These are phyloP conservation scores for Halenospora varia DNA, from an alignment of 495 filamentous ascomycete genomes.

Conservation along the genomic window DNA sequence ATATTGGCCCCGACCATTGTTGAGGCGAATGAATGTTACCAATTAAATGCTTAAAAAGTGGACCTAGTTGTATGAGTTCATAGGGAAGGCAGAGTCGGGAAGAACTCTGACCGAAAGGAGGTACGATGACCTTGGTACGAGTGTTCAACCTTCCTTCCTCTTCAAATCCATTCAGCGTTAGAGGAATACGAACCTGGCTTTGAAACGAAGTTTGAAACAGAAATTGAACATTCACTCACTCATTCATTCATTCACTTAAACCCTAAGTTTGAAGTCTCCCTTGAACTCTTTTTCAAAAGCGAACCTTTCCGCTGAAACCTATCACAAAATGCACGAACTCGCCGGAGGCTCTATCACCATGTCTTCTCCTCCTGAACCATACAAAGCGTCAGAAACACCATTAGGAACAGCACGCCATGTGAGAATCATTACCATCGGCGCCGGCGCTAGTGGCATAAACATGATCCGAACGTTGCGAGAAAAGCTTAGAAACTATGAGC, in stretches of 20 bases:
- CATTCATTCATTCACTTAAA: not conserved
- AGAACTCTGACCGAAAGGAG: not conserved
- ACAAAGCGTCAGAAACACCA: constrained; percentile 4
- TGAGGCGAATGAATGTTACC: not conserved
- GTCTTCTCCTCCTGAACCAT: not conserved
- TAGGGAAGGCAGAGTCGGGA: not conserved
- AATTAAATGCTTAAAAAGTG: not conserved
- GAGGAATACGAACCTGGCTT: not conserved
- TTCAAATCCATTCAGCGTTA: not conserved
- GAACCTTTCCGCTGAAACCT: not conserved
- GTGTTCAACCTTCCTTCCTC: not conserved
- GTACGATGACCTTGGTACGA: not conserved
- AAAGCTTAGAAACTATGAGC: constrained; percentile 35
- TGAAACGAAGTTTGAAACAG: not conserved
- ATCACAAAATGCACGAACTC: not conserved
- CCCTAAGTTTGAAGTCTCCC: no score
- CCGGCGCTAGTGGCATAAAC: constrained; percentile 10
- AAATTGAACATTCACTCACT: not conserved
- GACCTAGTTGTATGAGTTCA: no score
- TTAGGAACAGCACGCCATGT: constrained; percentile 3
- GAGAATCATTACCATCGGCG: constrained; percentile 13
- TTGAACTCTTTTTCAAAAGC: not conserved
- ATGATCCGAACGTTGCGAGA: constrained; percentile 3
- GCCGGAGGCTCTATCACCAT: not conserved
- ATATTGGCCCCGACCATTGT: not conserved